Evolutionary conservation across 106 monocot genomes (phyloP).

Genomic region (Dendrobium huoshanense): DNA sequence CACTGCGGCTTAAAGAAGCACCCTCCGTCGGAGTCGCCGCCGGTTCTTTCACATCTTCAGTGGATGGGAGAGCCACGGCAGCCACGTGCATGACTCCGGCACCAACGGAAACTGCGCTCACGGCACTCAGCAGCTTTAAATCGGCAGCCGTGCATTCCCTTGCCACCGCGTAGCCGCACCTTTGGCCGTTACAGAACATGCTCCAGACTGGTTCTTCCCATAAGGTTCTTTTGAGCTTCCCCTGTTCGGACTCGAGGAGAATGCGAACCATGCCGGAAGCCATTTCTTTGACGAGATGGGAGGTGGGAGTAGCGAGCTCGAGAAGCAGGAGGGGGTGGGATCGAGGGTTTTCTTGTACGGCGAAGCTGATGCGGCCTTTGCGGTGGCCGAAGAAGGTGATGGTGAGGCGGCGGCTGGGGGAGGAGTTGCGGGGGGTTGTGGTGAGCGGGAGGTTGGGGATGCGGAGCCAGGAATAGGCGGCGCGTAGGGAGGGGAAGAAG

Average conservation of each 20-base stretch:
- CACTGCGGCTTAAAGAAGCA: background rate
- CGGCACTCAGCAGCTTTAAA: slow-evolving; percentile 19
- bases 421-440: background rate
- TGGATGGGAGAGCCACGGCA: background rate
- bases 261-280: slow-evolving; percentile 52
- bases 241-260: slow-evolving; percentile 42
- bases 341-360: slow-evolving; percentile 30
- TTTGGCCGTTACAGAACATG: slow-evolving; percentile 51
- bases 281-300: slow-evolving; percentile 53
- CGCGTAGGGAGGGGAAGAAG: slow-evolving; percentile 17
- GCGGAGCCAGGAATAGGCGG: slow-evolving; percentile 10
- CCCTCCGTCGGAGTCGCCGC: too few relatives aligned
- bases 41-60: background rate
- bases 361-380: slow-evolving; percentile 40
- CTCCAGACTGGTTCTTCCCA: slow-evolving; percentile 56
- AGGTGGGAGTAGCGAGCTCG: slow-evolving; percentile 38
- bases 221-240: slow-evolving; percentile 17
- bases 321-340: slow-evolving; percentile 32
- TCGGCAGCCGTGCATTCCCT: slow-evolving; percentile 24
- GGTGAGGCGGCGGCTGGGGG: slow-evolving; percentile 8
- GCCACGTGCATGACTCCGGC: slow-evolving; percentile 40
- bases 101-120: slow-evolving; percentile 40
- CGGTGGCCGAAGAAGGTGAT: slow-evolving; percentile 53
- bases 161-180: slow-evolving; percentile 37
- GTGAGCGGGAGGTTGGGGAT: background rate